These are phyloP conservation scores for Scheffersomyces spartinae DNA, from an alignment of 805 yeast genomes.

Conservation along the genomic window DNA sequence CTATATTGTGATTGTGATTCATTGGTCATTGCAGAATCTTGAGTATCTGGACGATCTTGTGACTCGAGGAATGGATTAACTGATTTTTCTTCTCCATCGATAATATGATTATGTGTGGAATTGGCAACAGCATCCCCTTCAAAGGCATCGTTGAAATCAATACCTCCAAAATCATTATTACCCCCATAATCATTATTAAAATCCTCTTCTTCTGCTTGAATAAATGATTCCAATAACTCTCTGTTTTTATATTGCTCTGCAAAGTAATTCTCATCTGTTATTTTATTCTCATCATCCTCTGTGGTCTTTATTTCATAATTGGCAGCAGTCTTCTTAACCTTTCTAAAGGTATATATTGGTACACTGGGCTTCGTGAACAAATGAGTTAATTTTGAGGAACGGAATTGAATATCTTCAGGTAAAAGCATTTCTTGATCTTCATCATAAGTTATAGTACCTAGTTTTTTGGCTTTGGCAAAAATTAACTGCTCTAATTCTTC, in stretches of 20 bases:
- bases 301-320: constrained; percentile 6
- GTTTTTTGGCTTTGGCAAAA: constrained; percentile 14
- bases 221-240: no score
- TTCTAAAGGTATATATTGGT: constrained; percentile 19
- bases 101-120: no score
- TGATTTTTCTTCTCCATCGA: no score
- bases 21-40: constrained; percentile 10
- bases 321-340: constrained; percentile 11
- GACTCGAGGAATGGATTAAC: no score
- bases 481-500: constrained; percentile 27
- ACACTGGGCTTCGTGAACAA: constrained; percentile 58
- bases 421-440: constrained; percentile 32
- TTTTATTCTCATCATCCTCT: constrained; percentile 16
- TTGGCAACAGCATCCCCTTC: constrained; percentile 12
- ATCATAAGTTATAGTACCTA: constrained; percentile 10
- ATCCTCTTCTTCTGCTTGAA: constrained; percentile 31
- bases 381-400: constrained; percentile 54
- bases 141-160: constrained; percentile 34
- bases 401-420: constrained; percentile 67
- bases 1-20: constrained; percentile 12
- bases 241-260: constrained; percentile 47
- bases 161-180: constrained; percentile 23
- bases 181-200: constrained; percentile 23
- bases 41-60: no score
- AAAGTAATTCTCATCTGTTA: constrained; percentile 62